Conservation (phyloP, 768 basidiomycete species). For the Tricholoma bakamatsutake region DNA sequence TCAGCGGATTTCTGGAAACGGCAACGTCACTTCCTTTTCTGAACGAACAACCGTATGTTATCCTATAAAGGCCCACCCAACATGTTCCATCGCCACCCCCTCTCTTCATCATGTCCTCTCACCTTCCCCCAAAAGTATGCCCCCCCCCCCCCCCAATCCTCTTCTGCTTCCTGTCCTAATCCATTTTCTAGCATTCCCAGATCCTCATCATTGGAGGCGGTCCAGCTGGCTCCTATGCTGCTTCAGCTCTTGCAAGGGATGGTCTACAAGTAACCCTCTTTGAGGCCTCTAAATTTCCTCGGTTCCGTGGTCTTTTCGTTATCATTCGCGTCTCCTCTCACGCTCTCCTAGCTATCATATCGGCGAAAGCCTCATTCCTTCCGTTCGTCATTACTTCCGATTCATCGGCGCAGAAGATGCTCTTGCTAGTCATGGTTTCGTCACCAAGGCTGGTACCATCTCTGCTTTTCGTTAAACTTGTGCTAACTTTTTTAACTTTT, state of each 20-base stretch:
- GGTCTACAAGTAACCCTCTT: conserved; percentile 48
- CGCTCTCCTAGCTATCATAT: conserved; percentile 36
- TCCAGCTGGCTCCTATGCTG: conserved; percentile 53
- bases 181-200: conserved; percentile 29
- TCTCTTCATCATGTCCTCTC: conserved; percentile 2
- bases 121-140: conserved; percentile 13
- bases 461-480: neutral
- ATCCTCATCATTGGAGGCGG: conserved; percentile 48
- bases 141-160: too few relatives aligned
- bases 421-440: conserved; percentile 43
- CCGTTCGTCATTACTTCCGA: conserved; percentile 50
- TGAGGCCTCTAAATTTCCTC: conserved; percentile 51
- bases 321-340: neutral
- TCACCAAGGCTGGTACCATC: conserved; percentile 34
- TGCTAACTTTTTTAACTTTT: neutral
- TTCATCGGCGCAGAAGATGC: conserved; percentile 55
- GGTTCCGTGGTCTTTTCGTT: conserved; percentile 20
- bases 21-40: too few relatives aligned
- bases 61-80: too few relatives aligned
- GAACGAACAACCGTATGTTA: too few relatives aligned
- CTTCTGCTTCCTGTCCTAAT: neutral
- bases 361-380: conserved; percentile 58
- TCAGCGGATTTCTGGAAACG: too few relatives aligned
- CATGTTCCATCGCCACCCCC: too few relatives aligned
- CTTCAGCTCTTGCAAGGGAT: conserved; percentile 49